Evolutionary conservation across 2,329 filamentous ascomycete species (phyloP).

Genomic region (Massarina eburnea): DNA sequence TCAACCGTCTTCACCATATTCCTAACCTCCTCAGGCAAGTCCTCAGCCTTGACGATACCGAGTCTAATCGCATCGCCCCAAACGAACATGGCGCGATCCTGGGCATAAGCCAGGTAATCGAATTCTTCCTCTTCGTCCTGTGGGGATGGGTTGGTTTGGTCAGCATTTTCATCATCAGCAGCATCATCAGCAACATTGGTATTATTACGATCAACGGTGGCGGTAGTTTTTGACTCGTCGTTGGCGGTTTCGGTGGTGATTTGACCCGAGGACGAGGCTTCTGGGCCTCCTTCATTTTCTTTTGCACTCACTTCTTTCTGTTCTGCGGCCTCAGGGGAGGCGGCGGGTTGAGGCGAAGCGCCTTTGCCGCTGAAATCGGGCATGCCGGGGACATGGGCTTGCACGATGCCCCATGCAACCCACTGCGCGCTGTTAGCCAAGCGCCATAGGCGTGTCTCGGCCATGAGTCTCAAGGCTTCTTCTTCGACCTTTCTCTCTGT

Average conservation of each 20-base stretch:
- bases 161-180: slow-evolving; percentile 27
- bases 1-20: slow-evolving; percentile 69
- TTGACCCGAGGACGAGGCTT: too few relatives aligned
- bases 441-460: slow-evolving; percentile 83
- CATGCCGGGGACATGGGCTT: slow-evolving; percentile 81
- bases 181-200: too few relatives aligned
- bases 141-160: slow-evolving; percentile 34
- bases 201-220: too few relatives aligned
- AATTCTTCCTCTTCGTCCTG: slow-evolving; percentile 71
- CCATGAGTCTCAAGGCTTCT: slow-evolving; percentile 69
- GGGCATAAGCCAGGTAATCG: slow-evolving; percentile 89
- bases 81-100: slow-evolving; percentile 89
- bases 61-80: slow-evolving; percentile 85
- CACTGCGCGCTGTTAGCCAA: slow-evolving; percentile 85
- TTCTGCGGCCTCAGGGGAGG: slow-evolving; percentile 30
- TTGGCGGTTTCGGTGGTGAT: too few relatives aligned
- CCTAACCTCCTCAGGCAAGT: slow-evolving; percentile 71
- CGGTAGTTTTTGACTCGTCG: neutral
- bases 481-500: slow-evolving; percentile 60
- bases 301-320: slow-evolving; percentile 30
- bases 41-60: slow-evolving; percentile 73
- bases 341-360: slow-evolving; percentile 19
- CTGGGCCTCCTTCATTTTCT: slow-evolving; percentile 23
- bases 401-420: slow-evolving; percentile 95
- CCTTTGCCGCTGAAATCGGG: slow-evolving; percentile 49